Base-by-base conservation (phyloP, 2,329 filamentous ascomycete genomes). In the Claviceps quebecensis region DNA sequence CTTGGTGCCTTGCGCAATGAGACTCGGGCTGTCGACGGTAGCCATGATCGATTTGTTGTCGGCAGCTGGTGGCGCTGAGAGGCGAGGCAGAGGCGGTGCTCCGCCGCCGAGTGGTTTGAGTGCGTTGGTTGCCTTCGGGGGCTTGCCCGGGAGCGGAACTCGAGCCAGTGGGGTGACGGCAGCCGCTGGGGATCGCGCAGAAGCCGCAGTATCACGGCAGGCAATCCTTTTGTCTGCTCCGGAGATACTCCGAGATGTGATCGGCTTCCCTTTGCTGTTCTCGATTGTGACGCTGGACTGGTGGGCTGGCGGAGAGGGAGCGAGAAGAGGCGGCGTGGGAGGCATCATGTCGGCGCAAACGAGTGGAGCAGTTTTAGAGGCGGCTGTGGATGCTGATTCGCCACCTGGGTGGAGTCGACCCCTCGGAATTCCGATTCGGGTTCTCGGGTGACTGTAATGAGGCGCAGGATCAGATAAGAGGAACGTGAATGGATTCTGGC, bases 21-120 rank as follows among this genome's bases (percentile, higher is more conserved):
- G 61, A 49, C 63, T 61, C 39, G 72, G 70, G 47, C 68, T 68
- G 55, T 74, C 66, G 58, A 72, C 67, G 50, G 72, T 69, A 8
- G 73, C 68, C 71, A 76, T 74, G 51, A 69, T 66, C 65, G 72
- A 71, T 56, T 64, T 72, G 58, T 72, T 69, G 59, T 67, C 8
- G 16, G 17, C 62, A 45, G 66, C 61, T 43, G 65, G 66, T 55
- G 63, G 14, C 5, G 22, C 62, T 55, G 59, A 65, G 53, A 63
- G 63, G 52, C 61, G 64, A 56, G 58, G 62, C 54, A 58, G 54
- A 49, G 50, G 56, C 51, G 54, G 37, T 45, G 53, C 43, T 5
- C 19, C 41, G 49, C 57, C 56, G 58, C 59, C 60, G 57, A 59
- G 52, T 58, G 62, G 58, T 60, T 63, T 58, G 57, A 59, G 53